Base-by-base conservation (phyloP, 2,329 filamentous ascomycete species). In the Didymella lethalis region DNA sequence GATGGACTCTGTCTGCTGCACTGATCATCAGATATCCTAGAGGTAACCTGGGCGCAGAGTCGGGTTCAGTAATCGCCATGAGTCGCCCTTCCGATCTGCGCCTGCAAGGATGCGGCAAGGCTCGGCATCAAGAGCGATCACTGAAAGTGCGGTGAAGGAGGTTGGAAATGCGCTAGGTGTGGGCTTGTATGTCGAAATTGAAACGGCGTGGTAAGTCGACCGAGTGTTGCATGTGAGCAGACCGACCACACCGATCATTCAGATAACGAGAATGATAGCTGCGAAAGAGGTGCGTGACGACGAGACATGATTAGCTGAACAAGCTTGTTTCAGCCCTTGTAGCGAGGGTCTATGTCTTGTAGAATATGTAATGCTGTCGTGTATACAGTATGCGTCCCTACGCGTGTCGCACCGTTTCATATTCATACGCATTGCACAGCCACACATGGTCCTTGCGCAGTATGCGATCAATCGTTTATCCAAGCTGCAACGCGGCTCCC, bases 401-500 rank as follows among this genome's bases (percentile, higher is more conserved):
- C 47, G 43, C 55, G 40, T 49, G 25, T 47, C 41, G 32, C 38
- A 20, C 38, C 7, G 32, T 31, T 26, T 34, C 44, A 36, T 34
- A 16, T 18, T 10, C 40, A 23, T 31, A 45, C 53, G 31, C 46
- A 46, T 7, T 20, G 28, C 45, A 43, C 45, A 47, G 49, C 49
- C 54, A 49, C 48, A 38, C 54, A 43, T 31, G 45, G 29, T 26
- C 28, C 18, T 44, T n/a, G 41, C 41, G 40, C 26, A 26, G 40
- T 20, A 11, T 18, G 18, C 31, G 38, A 38, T 68, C 54, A 97
- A 59, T 90, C 89, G 47, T 86, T 89, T 86, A 97, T 89, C 95
- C 94, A 98, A 52, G 93, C 86, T 5, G 92, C 86, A 36, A 96
- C 91, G 73, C 93, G 86, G 73, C 89, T 89, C 20, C 90, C 91